Base-by-base conservation (phyloP, 2,329 filamentous ascomycete genomes). In the Penicillium sp. region DNA sequence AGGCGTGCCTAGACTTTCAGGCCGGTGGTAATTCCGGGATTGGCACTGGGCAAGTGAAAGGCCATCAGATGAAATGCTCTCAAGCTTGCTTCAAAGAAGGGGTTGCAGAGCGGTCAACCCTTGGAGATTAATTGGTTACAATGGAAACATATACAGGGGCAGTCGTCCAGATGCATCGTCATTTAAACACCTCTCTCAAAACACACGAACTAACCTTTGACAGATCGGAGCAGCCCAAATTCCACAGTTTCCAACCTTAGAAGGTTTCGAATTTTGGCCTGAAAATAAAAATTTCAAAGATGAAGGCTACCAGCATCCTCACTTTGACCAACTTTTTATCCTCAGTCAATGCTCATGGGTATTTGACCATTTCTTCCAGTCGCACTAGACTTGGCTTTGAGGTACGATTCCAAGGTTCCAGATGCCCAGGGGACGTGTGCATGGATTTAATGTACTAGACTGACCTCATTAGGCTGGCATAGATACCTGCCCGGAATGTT, bases 401-500 rank as follows among this genome's bases (percentile, higher is more conserved):
- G 70, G 80, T 81, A 62, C 29, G 4, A 4, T 31, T 31, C 4
- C 11, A 14, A 57, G 66, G 45, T 11, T 31, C 25, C 33, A n/a
- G 31, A 50, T 47, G 5, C 2, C 19, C 19, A 19, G 19, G 19
- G 19, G 19, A 19, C n/a, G 23, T n/a, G 16, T 35, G 13, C 4
- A 35, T 2, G 3, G 21, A 25, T 42, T 13, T 48, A 13, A 31
- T 14, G 21, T 31, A 11, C 54, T 54, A 25, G 56, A 31, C 23
- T 14, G 39, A 21, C 11, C 27, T 35, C 2, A 4, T 5, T 56
- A 82, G 81, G 72, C 78, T 27, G 79, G 78, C 0, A 68, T 76
- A 4, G 81, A 83, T 59, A 78, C 80, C 0, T 84, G 81, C 62
- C 82, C 82, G 0, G 82, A 84, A 66, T 84, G 81, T 61, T 77